phyloP scores from a whole-genome alignment of 1,284 basidiomycete species.

The Mycena citricolor region DNA sequence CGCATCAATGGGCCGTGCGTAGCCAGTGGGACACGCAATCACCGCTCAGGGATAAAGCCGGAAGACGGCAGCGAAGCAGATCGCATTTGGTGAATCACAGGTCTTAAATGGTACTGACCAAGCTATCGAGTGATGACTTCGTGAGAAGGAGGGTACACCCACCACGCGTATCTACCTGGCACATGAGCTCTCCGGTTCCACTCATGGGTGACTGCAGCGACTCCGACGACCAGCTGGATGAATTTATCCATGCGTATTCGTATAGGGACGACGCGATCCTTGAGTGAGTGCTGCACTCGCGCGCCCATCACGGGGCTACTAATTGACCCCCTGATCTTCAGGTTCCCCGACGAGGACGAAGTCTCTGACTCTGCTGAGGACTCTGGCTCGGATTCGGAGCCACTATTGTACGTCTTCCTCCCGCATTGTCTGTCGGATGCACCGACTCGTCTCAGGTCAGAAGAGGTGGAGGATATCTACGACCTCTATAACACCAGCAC shows the following conservation, averaged over 20 bases:
- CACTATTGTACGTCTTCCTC: neutral
- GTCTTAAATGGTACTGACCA: slow-evolving; percentile 22
- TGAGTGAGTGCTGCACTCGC: slow-evolving; percentile 7
- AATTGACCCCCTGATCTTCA: slow-evolving; percentile 1
- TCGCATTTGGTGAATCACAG: slow-evolving; percentile 22
- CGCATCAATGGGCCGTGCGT: no score
- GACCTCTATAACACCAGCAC: slow-evolving; percentile 26
- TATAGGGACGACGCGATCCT: slow-evolving; percentile 10
- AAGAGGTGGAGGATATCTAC: slow-evolving; percentile 30
- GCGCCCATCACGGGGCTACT: neutral
- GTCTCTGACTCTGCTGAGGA: slow-evolving; percentile 18
- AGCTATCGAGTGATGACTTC: slow-evolving; percentile 19
- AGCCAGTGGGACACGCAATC: slow-evolving; percentile 18
- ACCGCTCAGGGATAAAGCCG: slow-evolving; percentile 20
- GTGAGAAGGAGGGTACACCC: slow-evolving; percentile 23
- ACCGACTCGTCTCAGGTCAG: slow-evolving; percentile 9
- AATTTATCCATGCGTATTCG: slow-evolving; percentile 23
- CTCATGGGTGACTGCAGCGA: slow-evolving; percentile 8
- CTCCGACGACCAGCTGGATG: slow-evolving; percentile 20
- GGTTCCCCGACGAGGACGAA: slow-evolving; percentile 15
- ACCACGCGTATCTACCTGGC: no score
- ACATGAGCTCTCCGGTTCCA: no score
- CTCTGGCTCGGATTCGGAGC: slow-evolving; percentile 12
- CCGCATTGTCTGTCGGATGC: neutral
- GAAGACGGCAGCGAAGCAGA: slow-evolving; percentile 12